Percentiles rank a stretch among this genome's conserved stretches.
Evolutionary conservation across 2,329 filamentous ascomycete species (phyloP).

Genomic region (Talaromyces pinophilus): DNA sequence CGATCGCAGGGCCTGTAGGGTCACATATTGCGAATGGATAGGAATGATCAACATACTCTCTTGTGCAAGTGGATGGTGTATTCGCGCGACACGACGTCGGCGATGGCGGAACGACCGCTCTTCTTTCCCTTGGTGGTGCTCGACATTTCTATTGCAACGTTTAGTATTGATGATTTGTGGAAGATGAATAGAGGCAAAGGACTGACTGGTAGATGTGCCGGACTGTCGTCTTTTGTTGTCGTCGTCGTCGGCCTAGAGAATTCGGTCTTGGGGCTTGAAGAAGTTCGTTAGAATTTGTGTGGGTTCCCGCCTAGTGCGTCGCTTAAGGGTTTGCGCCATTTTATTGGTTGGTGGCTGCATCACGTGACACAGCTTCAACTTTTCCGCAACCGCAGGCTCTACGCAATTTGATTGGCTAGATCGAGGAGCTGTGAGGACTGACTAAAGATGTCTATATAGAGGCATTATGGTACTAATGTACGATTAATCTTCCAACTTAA

Average conservation of each 20-base stretch:
- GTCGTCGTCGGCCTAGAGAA: slow-evolving; percentile 33
- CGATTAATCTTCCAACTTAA: slow-evolving; percentile 7
- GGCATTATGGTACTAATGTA: background rate
- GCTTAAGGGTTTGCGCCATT: background rate
- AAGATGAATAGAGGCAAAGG: background rate
- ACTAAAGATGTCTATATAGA: background rate
- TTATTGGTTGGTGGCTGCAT: background rate
- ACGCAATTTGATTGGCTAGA: background rate
- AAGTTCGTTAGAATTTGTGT: slow-evolving; percentile 21
- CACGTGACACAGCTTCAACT: background rate
- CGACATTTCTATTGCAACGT: slow-evolving; percentile 61
- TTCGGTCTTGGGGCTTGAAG: slow-evolving; percentile 27
- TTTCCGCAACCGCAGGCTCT: background rate
- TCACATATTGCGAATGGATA: background rate
- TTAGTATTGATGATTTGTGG: background rate
- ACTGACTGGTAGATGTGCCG: slow-evolving; percentile 42
- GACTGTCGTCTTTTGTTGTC: slow-evolving; percentile 39
- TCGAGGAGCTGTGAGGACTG: background rate
- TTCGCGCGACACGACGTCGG: slow-evolving; percentile 98
- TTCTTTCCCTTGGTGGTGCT: slow-evolving; percentile 68
- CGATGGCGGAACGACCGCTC: slow-evolving; percentile 84
- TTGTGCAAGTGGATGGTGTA: slow-evolving; percentile 99
- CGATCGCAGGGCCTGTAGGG: slow-evolving; percentile 1
- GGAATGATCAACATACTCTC: slow-evolving; percentile 70
- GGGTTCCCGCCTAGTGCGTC: slow-evolving; percentile 19